Percentiles rank a stretch among this genome's conserved stretches.
Conservation (phyloP, 2,329 filamentous ascomycete genomes). For the Colletotrichum sp. region DNA sequence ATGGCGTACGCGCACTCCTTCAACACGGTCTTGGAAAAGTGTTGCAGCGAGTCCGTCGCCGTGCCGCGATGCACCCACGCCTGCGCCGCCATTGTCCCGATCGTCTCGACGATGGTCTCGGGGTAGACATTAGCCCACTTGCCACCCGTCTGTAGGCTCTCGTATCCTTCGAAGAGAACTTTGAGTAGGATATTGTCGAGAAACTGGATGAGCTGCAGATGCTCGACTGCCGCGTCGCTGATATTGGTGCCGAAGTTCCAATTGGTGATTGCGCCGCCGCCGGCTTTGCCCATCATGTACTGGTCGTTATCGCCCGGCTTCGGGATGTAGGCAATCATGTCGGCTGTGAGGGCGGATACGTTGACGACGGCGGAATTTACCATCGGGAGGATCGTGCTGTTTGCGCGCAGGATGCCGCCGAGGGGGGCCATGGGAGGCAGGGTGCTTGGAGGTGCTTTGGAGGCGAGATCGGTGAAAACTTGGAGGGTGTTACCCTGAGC, state of each 20-base stretch:
- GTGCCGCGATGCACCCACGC: constrained; percentile 38
- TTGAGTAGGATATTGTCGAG: constrained; percentile 36
- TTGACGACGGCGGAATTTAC: constrained; percentile 32
- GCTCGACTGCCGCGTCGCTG: constrained; percentile 34
- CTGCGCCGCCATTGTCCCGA: constrained; percentile 37
- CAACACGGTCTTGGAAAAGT: constrained; percentile 30
- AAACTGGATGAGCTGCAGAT: constrained; percentile 31
- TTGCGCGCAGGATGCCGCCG: constrained; percentile 36
- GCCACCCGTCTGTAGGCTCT: constrained; percentile 29
- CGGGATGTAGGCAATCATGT: neutral
- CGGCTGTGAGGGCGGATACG: constrained; percentile 23
- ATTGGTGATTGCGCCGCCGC: constrained; percentile 33
- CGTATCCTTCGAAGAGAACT: constrained; percentile 34
- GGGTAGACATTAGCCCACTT: constrained; percentile 36
- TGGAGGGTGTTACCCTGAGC: constrained; percentile 38
- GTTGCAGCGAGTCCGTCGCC: constrained; percentile 35
- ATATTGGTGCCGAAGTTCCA: constrained; percentile 36
- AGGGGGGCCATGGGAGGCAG: constrained; percentile 35
- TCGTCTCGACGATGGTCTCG: constrained; percentile 31
- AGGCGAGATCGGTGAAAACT: constrained; percentile 37
- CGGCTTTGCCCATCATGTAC: constrained; percentile 34
- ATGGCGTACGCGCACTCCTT: constrained; percentile 30
- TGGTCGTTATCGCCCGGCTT: constrained; percentile 21
- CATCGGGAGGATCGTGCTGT: constrained; percentile 31
- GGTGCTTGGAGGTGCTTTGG: constrained; percentile 34